Base-by-base conservation (phyloP, 2,329 filamentous ascomycete genomes). In the Lomentospora prolificans region DNA sequence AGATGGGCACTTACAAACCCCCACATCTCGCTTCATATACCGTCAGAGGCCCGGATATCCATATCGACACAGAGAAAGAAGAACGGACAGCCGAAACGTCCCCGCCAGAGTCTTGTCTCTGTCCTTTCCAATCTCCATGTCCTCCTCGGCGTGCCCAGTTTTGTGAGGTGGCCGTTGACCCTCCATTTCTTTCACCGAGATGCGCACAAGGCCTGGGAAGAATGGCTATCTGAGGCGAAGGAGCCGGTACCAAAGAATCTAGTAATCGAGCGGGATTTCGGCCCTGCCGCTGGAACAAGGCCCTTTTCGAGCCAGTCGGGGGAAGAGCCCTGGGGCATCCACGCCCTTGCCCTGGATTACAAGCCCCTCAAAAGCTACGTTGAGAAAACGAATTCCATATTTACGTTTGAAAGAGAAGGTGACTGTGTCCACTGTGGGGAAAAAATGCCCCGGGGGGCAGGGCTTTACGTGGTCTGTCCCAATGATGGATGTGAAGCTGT, bases 1-100 rank as follows among this genome's bases (percentile, higher is more conserved):
- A 92, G 89, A 76, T 96, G 92, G 92, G 91, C 92, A 39, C 86
- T 95, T 77, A 89, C 89, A 61, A 90, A 97, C 66, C 82, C 90
- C 1, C 87, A 94, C 65, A 68, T 86, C 31, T 91, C 91, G 4
- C 75, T 86, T 31, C 90, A 95, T 66, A 90, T 96, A 57, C 79
- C 86, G 10, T 70, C 77, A 10, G 75, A 79, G 30, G 77, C 82
- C 41, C 77, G 84, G n/a, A 74, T 88, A 33, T 73, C 78, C 1
- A 65, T 76, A 51, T 69, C 79, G 63, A 80, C 72, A 0, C 67
- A 70, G 55, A 72, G 65, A 53, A 84, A 81, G 66, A 70, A 70
- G 53, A 79, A 75, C 31, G 77, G 79, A 9, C 78, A 75, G 14
- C 79, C 81, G 3, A 78, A 73, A 50, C 75, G 81, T 28, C 84